Conservation (phyloP, 306 rosid genomes). For the Pyrus communis region DNA sequence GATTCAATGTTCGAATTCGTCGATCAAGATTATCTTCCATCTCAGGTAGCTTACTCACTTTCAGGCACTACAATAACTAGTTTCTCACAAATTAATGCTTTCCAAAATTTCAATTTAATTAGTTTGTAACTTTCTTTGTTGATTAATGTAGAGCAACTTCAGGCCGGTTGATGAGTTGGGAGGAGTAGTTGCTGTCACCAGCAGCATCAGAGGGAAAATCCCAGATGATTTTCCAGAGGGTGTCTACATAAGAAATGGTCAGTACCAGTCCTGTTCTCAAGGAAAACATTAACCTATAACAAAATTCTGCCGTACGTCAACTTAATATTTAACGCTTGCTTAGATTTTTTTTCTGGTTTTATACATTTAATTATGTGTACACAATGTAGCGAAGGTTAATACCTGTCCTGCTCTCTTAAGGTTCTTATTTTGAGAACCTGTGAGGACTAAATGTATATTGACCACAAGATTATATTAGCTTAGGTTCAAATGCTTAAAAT, state of each 20-base stretch:
- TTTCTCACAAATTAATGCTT: neutral
- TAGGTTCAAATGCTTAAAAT: too few species aligned
- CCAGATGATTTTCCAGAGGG: constrained; percentile 38
- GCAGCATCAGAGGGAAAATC: constrained; percentile 34
- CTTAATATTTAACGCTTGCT: neutral
- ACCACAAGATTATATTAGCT: too few species aligned
- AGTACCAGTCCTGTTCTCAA: neutral
- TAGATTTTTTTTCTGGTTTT: neutral
- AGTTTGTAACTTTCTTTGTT: neutral
- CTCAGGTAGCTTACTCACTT: constrained; percentile 33
- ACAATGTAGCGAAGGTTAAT: too few species aligned
- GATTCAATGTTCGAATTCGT: constrained; percentile 56
- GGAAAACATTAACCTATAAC: too few species aligned
- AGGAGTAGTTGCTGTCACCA: constrained; percentile 19
- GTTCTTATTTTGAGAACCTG: too few species aligned
- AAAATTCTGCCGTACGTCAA: neutral
- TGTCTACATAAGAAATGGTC: constrained; percentile 58
- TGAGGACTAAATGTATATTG: too few species aligned
- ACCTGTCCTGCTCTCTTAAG: too few species aligned
- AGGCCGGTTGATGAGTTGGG: constrained; percentile 52
- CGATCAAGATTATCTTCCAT: constrained; percentile 52
- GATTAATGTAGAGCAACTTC: constrained; percentile 36
- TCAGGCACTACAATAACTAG: neutral
- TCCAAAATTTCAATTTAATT: neutral
- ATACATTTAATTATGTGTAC: neutral